Percentiles rank a stretch among this genome's conserved stretches.
phyloP scores from a whole-genome alignment of 495 filamentous ascomycete species.

The Evansstolkia leycettana region DNA sequence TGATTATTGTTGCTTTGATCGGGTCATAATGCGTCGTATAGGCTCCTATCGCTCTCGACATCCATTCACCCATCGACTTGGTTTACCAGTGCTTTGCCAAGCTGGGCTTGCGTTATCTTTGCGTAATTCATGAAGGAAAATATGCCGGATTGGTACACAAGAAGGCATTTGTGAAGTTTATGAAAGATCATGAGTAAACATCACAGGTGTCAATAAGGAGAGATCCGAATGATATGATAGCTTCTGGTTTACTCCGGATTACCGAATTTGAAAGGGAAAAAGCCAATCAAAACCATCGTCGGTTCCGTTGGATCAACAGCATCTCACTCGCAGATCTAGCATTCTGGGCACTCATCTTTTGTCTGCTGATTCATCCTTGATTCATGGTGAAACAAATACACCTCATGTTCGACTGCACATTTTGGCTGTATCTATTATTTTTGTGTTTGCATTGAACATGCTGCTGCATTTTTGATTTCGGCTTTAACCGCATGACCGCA shows the following conservation, averaged over 20 bases:
- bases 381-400: too few relatives aligned
- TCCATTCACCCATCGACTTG: constrained; percentile 83
- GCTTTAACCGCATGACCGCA: too few relatives aligned
- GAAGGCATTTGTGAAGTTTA: constrained; percentile 91
- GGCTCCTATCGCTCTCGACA: constrained; percentile 79
- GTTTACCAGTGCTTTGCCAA: constrained; percentile 98
- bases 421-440: too few relatives aligned
- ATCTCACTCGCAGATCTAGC: too few relatives aligned
- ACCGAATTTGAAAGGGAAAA: too few relatives aligned
- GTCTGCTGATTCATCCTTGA: too few relatives aligned
- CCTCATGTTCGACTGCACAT: too few relatives aligned
- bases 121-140: constrained; percentile 69
- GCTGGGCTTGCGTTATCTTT: constrained; percentile 83
- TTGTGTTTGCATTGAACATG: too few relatives aligned
- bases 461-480: too few relatives aligned
- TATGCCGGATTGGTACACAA: constrained; percentile 94
- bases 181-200: constrained; percentile 61
- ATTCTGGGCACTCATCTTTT: too few relatives aligned
- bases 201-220: not conserved
- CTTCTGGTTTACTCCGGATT: not conserved
- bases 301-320: too few relatives aligned
- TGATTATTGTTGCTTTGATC: not conserved
- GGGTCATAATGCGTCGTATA: constrained; percentile 11
- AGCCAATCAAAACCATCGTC: too few relatives aligned
- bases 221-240: not conserved